Base-by-base conservation (phyloP, 345 rosid genomes). In the Eucalyptus tenuipes region DNA sequence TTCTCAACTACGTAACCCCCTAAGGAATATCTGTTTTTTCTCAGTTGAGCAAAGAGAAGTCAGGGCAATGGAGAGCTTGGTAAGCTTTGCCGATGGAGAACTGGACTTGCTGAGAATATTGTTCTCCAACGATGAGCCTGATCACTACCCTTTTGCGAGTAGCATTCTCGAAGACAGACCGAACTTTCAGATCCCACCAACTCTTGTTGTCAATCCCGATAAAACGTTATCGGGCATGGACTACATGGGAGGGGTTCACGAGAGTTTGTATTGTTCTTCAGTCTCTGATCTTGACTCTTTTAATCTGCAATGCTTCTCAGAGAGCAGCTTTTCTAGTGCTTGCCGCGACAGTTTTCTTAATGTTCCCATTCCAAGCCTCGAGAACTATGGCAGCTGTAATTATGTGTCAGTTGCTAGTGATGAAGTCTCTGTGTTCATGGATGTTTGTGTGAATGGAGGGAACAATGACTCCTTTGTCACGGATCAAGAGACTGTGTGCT, bases 61-160 rank as follows among this genome's bases (percentile, higher is more conserved):
- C 53, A 86, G 27, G 52, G 37, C 25, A 57, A 86, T 86, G 87
- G 87, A 86, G 53, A 57, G 87, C 61, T n/a, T 86, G 64, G 87
- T 64, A 86, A 29, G 45, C 42, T 86, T 86, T 49, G 55, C 87
- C 22, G 87, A 90, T 52, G 95, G 91, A 84, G 95, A 93, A 79
- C 92, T 93, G 92, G 95, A 94, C 86, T 89, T 88, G 37, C 88
- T 94, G 59, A 86, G 90, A 93, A 88, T 90, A 87, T 89, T 94
- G 86, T 91, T 92, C 89, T 88, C 91, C 88, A 49, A 53, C 49
- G 92, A 92, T 87, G 95, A 92, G 80, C 89, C 90, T 75, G 94
- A 59, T 48, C 94, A 91, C 87, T 91, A 85, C 61, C 90, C 92
- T 17, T 92, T 91, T 55, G 91, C 92, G 15, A 52, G 91, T 89